Percentiles rank a stretch among this genome's conserved stretches.
phyloP scores from a whole-genome alignment of 768 basidiomycete genomes.

The Mycena chlorophos region DNA sequence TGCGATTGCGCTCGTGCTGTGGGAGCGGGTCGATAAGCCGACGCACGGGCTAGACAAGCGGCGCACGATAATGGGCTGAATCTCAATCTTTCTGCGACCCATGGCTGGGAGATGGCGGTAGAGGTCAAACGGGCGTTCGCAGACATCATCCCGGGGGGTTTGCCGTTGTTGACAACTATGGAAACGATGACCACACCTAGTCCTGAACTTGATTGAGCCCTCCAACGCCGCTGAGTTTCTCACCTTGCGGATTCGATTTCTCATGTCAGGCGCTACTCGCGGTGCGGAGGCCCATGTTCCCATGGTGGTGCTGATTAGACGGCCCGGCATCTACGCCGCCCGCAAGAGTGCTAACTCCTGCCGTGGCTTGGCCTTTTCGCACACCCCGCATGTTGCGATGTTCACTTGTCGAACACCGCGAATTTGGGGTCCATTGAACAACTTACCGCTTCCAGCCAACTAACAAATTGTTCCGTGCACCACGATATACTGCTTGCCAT shows the following conservation, averaged over 20 bases:
- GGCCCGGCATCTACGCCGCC: conserved; percentile 18
- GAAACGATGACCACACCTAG: conserved; percentile 19
- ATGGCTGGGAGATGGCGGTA: conserved; percentile 33
- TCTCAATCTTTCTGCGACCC: conserved; percentile 77
- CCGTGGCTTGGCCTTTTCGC: conserved; percentile 4
- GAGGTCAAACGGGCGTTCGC: conserved; percentile 18
- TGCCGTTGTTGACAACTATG: conserved; percentile 15
- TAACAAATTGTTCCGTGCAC: too few species aligned
- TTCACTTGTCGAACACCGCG: not conserved
- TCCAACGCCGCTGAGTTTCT: not conserved
- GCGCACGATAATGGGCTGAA: conserved; percentile 71
- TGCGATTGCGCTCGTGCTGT: conserved; percentile 72
- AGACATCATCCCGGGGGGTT: conserved; percentile 21
- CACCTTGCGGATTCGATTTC: conserved; percentile 5
- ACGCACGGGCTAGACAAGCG: not conserved
- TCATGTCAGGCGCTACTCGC: conserved; percentile 14
- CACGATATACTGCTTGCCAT: too few species aligned
- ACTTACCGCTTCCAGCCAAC: not conserved
- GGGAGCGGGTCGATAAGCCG: conserved; percentile 1
- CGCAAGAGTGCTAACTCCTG: conserved; percentile 18
- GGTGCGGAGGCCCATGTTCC: conserved; percentile 9
- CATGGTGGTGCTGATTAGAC: conserved; percentile 19
- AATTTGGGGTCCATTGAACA: not conserved
- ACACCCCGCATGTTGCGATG: conserved; percentile 10
- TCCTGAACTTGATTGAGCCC: not conserved